Evolutionary conservation across 495 filamentous ascomycete genomes (phyloP), one percentile per base, ranked within the genome.

Genomic region (Trichoderma asperelloides): DNA sequence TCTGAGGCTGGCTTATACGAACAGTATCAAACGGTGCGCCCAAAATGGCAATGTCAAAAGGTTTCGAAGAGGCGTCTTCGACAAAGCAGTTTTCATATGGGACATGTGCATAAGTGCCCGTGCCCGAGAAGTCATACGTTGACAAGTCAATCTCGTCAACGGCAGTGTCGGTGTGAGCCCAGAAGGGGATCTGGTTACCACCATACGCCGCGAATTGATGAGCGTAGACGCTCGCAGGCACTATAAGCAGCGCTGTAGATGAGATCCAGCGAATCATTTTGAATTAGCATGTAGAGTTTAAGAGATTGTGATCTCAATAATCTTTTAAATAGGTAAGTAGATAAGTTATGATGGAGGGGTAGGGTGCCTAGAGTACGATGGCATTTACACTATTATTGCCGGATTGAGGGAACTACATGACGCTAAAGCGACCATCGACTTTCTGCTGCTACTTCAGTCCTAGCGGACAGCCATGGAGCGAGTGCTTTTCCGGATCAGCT

Each of bases 21-120:
- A 78, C 76, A 8, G 82, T 85, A 65, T 85, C 82, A 66, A 84
- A 83, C 9, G 82, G 82, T 11, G 82, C 82, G 30, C 90, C 91
- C 33, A 96, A 72, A 74, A 96, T 90, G 30, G 91, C 91, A 75
- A 95, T 93, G 68, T 96, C 91, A 71, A 87, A 95, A 70, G 88
- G 84, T 3, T 77, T 74, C 15, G 87, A 80, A 43, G 81, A 87
- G 1, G 71, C 71, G 21, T 84, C 80, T 41, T 92, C 84, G 49
- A 84, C 91, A 7, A 96, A 80, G 71, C 91, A 96, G 41, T 91
- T 91, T 66, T 84, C 87, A 77, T 94, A 95, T 1, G 88, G 85
- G 5, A 95, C 76, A 67, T 89, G 85, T 33, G 89, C 91, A 72
- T 93, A 96, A 15, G 91, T 92, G 6, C 85, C 55, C 1, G 41